These are phyloP conservation scores for Fraxinus anomala DNA, from an alignment of 257 asterid species.

Conservation along the genomic window DNA sequence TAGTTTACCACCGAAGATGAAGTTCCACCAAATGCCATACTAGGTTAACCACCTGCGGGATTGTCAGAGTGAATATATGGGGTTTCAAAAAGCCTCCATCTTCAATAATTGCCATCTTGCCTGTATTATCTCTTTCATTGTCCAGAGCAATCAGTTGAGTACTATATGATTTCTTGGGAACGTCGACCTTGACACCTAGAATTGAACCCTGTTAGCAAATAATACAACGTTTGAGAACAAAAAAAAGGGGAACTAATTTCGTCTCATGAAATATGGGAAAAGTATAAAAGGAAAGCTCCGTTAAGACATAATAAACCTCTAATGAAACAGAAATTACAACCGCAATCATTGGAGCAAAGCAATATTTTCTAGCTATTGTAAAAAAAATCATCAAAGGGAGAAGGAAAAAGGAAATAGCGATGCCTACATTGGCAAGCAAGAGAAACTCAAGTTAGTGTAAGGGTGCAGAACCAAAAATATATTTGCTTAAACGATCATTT, in stretches of 20 bases:
- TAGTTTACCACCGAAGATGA: neutral
- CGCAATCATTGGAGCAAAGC: neutral
- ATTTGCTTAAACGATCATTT: no score
- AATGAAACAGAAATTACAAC: neutral
- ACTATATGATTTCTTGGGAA: conserved; percentile 63
- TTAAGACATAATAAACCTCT: no score
- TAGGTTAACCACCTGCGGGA: conserved; percentile 90
- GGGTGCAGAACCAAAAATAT: no score
- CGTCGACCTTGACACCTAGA: conserved; percentile 95
- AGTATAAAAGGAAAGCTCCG: neutral
- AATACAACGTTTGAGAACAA: conserved; percentile 66
- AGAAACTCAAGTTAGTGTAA: no score
- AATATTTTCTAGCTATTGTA: neutral
- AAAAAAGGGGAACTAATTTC: conserved; percentile 33
- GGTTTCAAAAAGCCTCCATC: conserved; percentile 73
- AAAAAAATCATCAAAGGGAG: neutral
- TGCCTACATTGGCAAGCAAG: no score
- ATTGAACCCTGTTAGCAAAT: conserved; percentile 99
- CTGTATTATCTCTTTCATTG: conserved; percentile 30
- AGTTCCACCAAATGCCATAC: neutral
- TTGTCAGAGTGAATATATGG: conserved; percentile 63
- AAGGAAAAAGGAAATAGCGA: no score
- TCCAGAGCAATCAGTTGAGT: conserved; percentile 52
- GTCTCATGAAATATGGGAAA: conserved; percentile 28
- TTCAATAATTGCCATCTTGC: conserved; percentile 45